Conservation (phyloP, 495 filamentous ascomycete genomes). For the Xylaria grammica region DNA sequence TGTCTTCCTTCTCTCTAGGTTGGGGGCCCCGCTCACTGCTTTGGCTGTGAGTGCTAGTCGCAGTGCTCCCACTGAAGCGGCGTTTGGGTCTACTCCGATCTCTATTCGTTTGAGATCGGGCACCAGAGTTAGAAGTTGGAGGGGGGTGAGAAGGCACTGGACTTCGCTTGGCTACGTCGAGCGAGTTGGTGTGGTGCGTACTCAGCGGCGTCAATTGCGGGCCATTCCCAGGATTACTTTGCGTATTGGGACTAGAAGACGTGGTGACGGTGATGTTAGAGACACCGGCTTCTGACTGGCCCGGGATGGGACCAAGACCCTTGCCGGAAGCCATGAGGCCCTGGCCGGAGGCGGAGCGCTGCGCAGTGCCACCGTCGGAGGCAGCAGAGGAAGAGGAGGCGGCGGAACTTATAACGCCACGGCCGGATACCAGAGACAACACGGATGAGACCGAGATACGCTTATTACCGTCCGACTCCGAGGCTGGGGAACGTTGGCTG, state of each 20-base stretch:
- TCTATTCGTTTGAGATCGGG: conserved; percentile 54
- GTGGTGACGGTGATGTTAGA: conserved; percentile 63
- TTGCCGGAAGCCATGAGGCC: conserved; percentile 48
- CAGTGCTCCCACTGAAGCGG: conserved; percentile 77
- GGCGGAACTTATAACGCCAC: conserved; percentile 50
- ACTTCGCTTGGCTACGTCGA: conserved; percentile 43
- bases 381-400: conserved; percentile 47
- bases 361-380: conserved; percentile 39
- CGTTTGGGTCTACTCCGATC: conserved; percentile 77
- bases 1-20: conserved; percentile 54
- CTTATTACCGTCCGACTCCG: conserved; percentile 55
- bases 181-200: conserved; percentile 37
- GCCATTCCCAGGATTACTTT: conserved; percentile 33
- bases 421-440: conserved; percentile 65
- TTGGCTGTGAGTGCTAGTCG: conserved; percentile 71
- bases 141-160: conserved; percentile 24
- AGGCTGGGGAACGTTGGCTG: conserved; percentile 46
- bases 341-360: conserved; percentile 35
- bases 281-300: conserved; percentile 55
- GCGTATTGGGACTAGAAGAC: conserved; percentile 45
- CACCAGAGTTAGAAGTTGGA: conserved; percentile 31
- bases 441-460: conserved; percentile 70
- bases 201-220: conserved; percentile 53
- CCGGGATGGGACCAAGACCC: conserved; percentile 35
- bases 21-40: conserved; percentile 58